Base-by-base conservation (phyloP, 2,329 filamentous ascomycete species). In the Cladosporium halotolerans region DNA sequence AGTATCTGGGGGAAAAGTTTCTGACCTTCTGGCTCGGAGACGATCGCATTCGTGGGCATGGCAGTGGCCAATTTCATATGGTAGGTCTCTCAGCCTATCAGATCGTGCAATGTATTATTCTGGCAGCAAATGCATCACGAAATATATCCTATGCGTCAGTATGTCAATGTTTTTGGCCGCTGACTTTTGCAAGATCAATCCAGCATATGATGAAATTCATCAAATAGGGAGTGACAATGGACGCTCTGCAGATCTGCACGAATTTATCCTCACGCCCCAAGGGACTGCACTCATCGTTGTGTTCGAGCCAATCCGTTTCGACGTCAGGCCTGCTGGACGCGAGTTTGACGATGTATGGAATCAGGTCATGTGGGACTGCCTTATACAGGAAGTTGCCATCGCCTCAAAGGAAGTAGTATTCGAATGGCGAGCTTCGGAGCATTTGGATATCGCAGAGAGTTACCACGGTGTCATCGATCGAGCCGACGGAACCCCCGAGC, bases 371-470 rank as follows among this genome's bases (percentile, higher is more conserved):
- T 58, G 74, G 70, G 71, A 70, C 72, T 57, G 69, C 11, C 53
- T 70, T 1, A 73, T 78, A 54, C 73, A 76, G 55, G 75, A 78
- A 60, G 60, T 78, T 23, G 68, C 75, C 50, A 68, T 77, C 38
- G 70, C 69, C 39, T 74, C 70, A 0, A 68, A 70, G n/a, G 61
- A 71, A 2, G 64, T 74, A 0, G 56, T 76, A 10, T 78, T 75
- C 57, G 63, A 75, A 58, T 78, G 76, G 76, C 68, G 69, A 32
- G 73, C 75, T 6, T 72, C 72, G 4, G 70, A 76, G 3, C 73
- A 77, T 57, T 62, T 76, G 51, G 48, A 66, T 13, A 52, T 70
- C 18, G 59, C 52, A 23, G 57, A 65, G 14, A 59, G 60, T 40
- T 60, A 60, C 52, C 73, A 71, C 46, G 65, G 60, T 40, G 70